Conservation (phyloP, 164 flowering plant genomes). For the Liriodendron chinense region DNA sequence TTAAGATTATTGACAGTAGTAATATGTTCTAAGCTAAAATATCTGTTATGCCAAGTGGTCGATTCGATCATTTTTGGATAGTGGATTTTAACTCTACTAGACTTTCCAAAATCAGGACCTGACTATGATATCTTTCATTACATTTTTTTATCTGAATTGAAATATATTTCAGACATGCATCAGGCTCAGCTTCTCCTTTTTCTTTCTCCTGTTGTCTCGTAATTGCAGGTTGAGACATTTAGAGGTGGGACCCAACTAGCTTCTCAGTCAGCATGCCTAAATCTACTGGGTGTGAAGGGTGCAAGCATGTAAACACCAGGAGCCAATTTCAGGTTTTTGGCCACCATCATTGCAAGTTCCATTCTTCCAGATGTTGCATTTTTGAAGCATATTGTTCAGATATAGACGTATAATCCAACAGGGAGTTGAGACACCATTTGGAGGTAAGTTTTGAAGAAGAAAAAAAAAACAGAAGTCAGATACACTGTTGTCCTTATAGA, state of each 20-base stretch:
- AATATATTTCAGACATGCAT: too few species aligned
- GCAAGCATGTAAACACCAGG: constrained; percentile 70
- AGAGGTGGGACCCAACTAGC: constrained; percentile 90
- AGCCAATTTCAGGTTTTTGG: constrained; percentile 60
- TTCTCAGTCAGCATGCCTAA: constrained; percentile 82
- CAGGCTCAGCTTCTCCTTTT: too few species aligned
- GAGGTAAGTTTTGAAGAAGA: constrained; percentile 33
- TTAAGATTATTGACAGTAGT: too few species aligned
- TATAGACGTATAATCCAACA: constrained; percentile 41
- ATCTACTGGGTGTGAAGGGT: constrained; percentile 81
- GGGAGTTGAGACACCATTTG: constrained; percentile 51
- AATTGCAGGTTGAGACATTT: constrained; percentile 72
- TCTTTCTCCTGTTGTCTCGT: too few species aligned
- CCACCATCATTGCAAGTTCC: constrained; percentile 68
- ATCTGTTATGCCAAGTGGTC: too few species aligned
- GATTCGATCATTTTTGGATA: too few species aligned
- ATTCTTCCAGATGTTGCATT: constrained; percentile 57
- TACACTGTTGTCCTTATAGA: neutral
- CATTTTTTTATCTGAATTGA: too few species aligned
- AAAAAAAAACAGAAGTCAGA: neutral
- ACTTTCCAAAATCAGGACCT: too few species aligned
- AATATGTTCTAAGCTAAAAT: neutral
- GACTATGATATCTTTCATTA: too few species aligned
- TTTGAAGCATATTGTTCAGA: constrained; percentile 60
- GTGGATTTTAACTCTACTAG: too few species aligned